phyloP scores from a whole-genome alignment of 805 yeast genomes.

The Lachancea nothofagi region DNA sequence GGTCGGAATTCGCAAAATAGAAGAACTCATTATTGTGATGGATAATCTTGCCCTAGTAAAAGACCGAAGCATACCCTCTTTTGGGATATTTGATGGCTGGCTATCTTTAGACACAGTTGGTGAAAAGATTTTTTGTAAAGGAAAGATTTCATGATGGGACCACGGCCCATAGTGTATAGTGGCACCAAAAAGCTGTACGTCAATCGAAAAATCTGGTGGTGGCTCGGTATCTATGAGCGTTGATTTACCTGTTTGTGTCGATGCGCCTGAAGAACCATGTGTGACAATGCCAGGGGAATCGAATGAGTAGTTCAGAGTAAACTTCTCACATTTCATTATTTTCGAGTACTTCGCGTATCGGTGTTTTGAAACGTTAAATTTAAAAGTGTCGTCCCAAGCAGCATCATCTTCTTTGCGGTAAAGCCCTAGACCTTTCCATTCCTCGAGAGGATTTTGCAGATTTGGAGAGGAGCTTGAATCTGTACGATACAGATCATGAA shows the following conservation, averaged over 20 bases:
- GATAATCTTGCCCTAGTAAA: conserved; percentile 52
- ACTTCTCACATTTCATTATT: conserved; percentile 53
- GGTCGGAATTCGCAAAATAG: conserved; percentile 69
- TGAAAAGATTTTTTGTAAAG: conserved; percentile 57
- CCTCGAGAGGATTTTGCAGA: conserved; percentile 21
- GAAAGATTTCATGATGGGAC: conserved; percentile 80
- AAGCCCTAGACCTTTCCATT: conserved; percentile 76
- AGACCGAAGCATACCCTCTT: conserved; percentile 48
- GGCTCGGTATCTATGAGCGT: conserved; percentile 56
- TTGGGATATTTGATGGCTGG: conserved; percentile 36
- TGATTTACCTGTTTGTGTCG: conserved; percentile 37
- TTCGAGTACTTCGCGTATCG: conserved; percentile 83
- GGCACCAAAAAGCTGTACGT: conserved; percentile 52
- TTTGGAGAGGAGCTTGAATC: background rate
- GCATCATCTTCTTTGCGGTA: conserved; percentile 33
- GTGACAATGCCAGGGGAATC: conserved; percentile 71
- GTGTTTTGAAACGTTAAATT: conserved; percentile 35
- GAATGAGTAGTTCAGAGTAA: conserved; percentile 54
- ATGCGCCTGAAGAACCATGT: conserved; percentile 29
- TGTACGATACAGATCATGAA: conserved; percentile 2
- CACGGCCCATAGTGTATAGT: conserved; percentile 88
- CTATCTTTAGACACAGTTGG: conserved; percentile 64
- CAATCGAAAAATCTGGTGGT: conserved; percentile 58
- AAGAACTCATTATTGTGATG: conserved; percentile 58
- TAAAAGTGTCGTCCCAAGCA: conserved; percentile 27